Base-by-base conservation (phyloP, 108 stramenopile species). In the Parmales sp. region DNA sequence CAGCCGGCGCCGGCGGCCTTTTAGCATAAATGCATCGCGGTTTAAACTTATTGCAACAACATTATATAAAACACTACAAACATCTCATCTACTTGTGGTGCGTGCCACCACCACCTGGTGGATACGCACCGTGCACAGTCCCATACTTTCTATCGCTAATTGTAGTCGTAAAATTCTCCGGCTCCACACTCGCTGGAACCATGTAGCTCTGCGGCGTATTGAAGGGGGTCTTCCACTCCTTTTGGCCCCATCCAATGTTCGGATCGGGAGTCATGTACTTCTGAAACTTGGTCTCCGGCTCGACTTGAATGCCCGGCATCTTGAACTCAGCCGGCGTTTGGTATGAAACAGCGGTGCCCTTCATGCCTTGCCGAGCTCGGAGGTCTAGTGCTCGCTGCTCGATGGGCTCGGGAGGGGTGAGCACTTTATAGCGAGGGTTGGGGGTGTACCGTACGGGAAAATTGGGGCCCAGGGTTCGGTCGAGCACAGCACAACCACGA, bases 321-420 rank as follows among this genome's bases (percentile, higher is more conserved):
- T 60, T 60, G 54, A 60, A 60, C 28, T 60, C 54, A 7, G 54
- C 20, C 28, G 54, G 54, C n/a, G 54, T 60, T 16, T 60, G 54
- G 54, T 60, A 60, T 28, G 9, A 13, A 1, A 60, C 54, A 2
- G n/a, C 3, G 3, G 54, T 60, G 26, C 54, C 54, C 20, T 60
- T 60, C 28, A 34, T 28, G 9, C 54, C 54, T 34, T 19, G 13
- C 28, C 54, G 4, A 28, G 29, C 54, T 16, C 20, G 29, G 29
- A 60, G 54, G 54, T 7, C 9, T 4, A 19, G 4, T 1, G 54
- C 54, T 7, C 54, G 4, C 5, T 28, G 31, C 28, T 60, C 54
- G 3, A 60, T 28, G 13, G 54, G 54, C 28, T 60, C 54, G 7
- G 54, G 54, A 16, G 54, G 54, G 3, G 54, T 60, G 20, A 34